Conservation (phyloP, 1,284 basidiomycete species). For the Tilletia walkeri region DNA sequence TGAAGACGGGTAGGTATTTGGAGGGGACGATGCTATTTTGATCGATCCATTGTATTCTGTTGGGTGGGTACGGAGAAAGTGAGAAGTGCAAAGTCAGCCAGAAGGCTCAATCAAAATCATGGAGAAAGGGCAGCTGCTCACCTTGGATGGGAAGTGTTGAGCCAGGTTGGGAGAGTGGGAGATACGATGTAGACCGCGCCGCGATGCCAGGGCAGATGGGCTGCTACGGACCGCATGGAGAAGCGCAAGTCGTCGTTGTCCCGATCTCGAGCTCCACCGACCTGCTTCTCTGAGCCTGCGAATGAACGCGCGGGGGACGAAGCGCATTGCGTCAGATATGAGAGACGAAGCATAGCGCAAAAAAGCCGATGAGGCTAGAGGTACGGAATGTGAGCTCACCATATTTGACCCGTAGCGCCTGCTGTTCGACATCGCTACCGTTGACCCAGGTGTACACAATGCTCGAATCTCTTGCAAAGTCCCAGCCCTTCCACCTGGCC, state of each 20-base stretch:
- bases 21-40: constrained; percentile 18
- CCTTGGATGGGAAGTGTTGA: constrained; percentile 17
- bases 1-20: constrained; percentile 17
- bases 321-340: neutral
- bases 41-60: constrained; percentile 19
- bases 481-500: constrained; percentile 11
- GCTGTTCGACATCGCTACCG: constrained; percentile 3
- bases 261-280: constrained; percentile 20
- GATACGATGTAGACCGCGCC: constrained; percentile 18
- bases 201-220: constrained; percentile 21
- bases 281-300: constrained; percentile 16
- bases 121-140: constrained; percentile 11
- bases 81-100: neutral
- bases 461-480: constrained; percentile 12
- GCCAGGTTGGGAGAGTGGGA: constrained; percentile 18
- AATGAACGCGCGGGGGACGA: neutral
- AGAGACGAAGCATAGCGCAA: neutral
- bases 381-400: neutral
- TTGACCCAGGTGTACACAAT: constrained; percentile 20
- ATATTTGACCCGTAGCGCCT: constrained; percentile 1
- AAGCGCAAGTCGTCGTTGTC: constrained; percentile 23
- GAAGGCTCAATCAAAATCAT: neutral
- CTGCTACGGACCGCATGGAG: constrained; percentile 12
- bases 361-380: neutral
- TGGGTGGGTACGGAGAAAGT: neutral